phyloP scores from a whole-genome alignment of 176 grass and related monocot species.

The Phragmites australis region DNA sequence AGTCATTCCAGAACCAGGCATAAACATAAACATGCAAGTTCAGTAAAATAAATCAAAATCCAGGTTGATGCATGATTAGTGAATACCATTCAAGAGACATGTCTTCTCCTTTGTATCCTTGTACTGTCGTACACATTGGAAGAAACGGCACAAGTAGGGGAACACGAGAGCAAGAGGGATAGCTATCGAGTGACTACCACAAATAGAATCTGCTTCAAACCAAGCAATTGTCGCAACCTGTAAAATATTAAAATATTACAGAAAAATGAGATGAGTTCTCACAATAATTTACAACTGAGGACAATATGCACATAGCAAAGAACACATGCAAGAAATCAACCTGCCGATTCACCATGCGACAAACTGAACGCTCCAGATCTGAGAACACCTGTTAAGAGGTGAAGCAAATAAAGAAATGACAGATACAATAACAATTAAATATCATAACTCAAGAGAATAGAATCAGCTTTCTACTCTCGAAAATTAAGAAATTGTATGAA shows the following conservation, averaged over 20 bases:
- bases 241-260: slow-evolving; percentile 30
- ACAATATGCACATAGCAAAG: slow-evolving; percentile 7
- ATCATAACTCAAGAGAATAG: no score
- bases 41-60: background rate
- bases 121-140: slow-evolving; percentile 94
- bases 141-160: slow-evolving; percentile 90
- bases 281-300: background rate
- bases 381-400: slow-evolving; percentile 86
- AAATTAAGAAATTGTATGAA: background rate
- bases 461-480: background rate
- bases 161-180: slow-evolving; percentile 95
- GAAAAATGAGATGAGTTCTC: background rate
- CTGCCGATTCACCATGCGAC: slow-evolving; percentile 95
- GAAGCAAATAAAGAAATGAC: slow-evolving; percentile 24
- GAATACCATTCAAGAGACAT: slow-evolving; percentile 90
- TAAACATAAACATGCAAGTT: slow-evolving; percentile 21
- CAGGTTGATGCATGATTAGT: slow-evolving; percentile 19
- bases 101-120: slow-evolving; percentile 94
- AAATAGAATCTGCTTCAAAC: slow-evolving; percentile 99
- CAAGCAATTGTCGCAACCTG: slow-evolving; percentile 98
- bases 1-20: slow-evolving; percentile 29
- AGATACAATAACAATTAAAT: background rate
- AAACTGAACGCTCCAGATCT: slow-evolving; percentile 96
- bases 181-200: slow-evolving; percentile 90
- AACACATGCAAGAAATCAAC: slow-evolving; percentile 43